These are phyloP conservation scores for Coprinopsis cinerea DNA, from an alignment of 768 basidiomycete species.

Conservation along the genomic window DNA sequence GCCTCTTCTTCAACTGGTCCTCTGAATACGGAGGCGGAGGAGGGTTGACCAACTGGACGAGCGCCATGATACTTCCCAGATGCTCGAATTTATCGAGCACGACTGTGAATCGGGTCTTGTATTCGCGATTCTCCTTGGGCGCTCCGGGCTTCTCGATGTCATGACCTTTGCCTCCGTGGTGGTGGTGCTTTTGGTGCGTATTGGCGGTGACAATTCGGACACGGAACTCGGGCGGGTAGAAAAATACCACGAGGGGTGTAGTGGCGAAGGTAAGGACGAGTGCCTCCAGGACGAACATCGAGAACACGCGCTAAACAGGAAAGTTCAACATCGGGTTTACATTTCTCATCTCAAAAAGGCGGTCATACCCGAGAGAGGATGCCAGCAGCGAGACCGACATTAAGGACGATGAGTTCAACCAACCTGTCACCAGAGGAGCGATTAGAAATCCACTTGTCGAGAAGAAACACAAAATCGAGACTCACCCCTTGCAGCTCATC, in stretches of 20 bases:
- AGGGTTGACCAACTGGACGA: constrained; percentile 75
- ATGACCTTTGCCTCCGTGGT: constrained; percentile 28
- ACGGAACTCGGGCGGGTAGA: constrained; percentile 62
- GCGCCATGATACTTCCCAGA: constrained; percentile 82
- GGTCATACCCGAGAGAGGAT: too few species aligned
- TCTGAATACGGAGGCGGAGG: constrained; percentile 9
- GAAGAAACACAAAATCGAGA: neutral
- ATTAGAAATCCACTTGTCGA: neutral
- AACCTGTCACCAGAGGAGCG: constrained; percentile 38
- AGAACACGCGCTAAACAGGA: constrained; percentile 87
- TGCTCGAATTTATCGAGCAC: constrained; percentile 90
- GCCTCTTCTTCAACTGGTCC: neutral
- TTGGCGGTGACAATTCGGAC: constrained; percentile 40
- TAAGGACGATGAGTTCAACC: constrained; percentile 93
- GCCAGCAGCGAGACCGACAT: constrained; percentile 76
- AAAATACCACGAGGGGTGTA: constrained; percentile 59
- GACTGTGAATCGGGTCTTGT: constrained; percentile 68
- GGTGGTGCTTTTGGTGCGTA: constrained; percentile 40
- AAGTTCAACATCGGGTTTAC: too few species aligned
- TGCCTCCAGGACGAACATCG: constrained; percentile 92
- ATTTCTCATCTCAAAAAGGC: too few species aligned
- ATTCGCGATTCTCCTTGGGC: constrained; percentile 17
- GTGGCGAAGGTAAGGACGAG: constrained; percentile 82
- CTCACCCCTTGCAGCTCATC: constrained; percentile 93
- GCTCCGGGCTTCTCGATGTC: constrained; percentile 11